Evolutionary conservation across 768 basidiomycete species (phyloP).

Genomic region (Pholiota conissans): DNA sequence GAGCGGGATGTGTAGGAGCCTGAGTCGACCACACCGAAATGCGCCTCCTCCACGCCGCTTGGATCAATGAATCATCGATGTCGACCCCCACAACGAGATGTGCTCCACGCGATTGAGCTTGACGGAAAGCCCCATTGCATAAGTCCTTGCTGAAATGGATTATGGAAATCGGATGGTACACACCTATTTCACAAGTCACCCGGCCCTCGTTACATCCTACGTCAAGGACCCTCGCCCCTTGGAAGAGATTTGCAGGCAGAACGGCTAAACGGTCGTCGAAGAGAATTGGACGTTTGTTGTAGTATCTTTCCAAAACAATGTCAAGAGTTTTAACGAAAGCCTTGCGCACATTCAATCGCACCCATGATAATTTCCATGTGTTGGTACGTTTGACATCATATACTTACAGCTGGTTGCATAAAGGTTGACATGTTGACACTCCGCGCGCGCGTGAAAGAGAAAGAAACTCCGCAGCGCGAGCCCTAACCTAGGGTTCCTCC

Average conservation of each 20-base stretch:
- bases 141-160: background rate
- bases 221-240: constrained; percentile 66
- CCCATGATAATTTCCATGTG: constrained; percentile 79
- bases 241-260: constrained; percentile 55
- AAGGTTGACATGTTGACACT: no score
- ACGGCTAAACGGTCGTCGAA: constrained; percentile 66
- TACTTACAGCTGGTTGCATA: no score
- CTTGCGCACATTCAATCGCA: constrained; percentile 24
- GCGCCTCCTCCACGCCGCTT: constrained; percentile 72
- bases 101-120: constrained; percentile 68
- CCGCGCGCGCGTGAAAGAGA: no score
- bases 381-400: constrained; percentile 20
- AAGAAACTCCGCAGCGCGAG: no score
- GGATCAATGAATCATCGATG: constrained; percentile 76
- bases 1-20: constrained; percentile 29
- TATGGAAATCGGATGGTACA: constrained; percentile 2
- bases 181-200: constrained; percentile 87
- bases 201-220: constrained; percentile 87
- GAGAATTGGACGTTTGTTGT: constrained; percentile 65
- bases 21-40: constrained; percentile 73
- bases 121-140: no score
- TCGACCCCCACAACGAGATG: constrained; percentile 79
- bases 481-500: no score
- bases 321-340: background rate
- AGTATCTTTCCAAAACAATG: constrained; percentile 50